Conservation (phyloP, 2,329 filamentous ascomycete species). For the Claviceps sp. region DNA sequence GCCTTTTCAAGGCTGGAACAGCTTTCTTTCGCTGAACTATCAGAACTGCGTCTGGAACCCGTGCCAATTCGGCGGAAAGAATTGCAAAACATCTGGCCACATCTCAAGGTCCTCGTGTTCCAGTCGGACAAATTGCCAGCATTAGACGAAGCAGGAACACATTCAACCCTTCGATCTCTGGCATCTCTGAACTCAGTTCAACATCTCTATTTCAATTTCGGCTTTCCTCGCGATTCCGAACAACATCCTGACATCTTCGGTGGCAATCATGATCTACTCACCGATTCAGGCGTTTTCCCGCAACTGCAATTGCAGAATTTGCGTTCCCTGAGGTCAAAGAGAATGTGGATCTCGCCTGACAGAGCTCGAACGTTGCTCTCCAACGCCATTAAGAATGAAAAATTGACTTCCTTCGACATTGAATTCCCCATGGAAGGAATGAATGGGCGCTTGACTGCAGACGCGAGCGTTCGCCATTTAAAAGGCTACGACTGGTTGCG, state of each 20-base stretch:
- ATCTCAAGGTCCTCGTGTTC: conserved; percentile 11
- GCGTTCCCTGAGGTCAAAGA: conserved; percentile 16
- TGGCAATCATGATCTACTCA: background rate
- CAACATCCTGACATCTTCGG: conserved; percentile 8
- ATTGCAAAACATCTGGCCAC: conserved; percentile 6
- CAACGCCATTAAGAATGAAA: conserved; percentile 14
- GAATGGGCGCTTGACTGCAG: too few species aligned
- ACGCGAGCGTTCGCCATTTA: too few species aligned
- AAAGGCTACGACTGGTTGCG: too few species aligned
- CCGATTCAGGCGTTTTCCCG: background rate
- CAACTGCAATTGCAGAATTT: conserved; percentile 14
- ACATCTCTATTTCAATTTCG: conserved; percentile 17
- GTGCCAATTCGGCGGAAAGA: conserved; percentile 4
- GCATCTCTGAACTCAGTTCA: conserved; percentile 16
- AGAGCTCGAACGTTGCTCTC: conserved; percentile 14
- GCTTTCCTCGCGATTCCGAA: too few species aligned
- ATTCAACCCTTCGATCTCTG: conserved; percentile 11
- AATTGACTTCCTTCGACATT: conserved; percentile 22
- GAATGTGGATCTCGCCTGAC: conserved; percentile 13
- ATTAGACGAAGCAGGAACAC: too few species aligned
- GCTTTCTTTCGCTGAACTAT: too few species aligned
- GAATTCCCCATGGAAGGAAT: conserved; percentile 16
- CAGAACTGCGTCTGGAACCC: too few species aligned
- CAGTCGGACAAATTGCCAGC: background rate
- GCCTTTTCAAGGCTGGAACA: conserved; percentile 7